Evolutionary conservation across 345 rosid species (phyloP).

Genomic region (Arabidopsis thaliana): DNA sequence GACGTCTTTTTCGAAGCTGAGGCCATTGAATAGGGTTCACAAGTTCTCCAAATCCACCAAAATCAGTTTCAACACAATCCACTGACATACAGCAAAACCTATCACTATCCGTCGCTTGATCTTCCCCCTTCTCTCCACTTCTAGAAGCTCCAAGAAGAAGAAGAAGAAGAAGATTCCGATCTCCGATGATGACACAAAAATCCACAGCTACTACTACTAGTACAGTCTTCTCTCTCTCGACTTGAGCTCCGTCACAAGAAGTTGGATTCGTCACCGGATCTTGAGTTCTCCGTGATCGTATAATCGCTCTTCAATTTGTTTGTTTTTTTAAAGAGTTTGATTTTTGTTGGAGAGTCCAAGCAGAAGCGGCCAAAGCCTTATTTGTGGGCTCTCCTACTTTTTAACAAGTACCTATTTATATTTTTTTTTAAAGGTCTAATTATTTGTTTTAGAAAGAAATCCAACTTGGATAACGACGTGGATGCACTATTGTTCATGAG

Average conservation of each 20-base stretch:
- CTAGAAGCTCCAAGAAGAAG: conserved; percentile 17
- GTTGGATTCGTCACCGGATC: conserved; percentile 30
- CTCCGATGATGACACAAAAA: conserved; percentile 24
- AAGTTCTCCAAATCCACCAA: conserved; percentile 83
- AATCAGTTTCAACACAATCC: conserved; percentile 65
- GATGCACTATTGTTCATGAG: conserved; percentile 22
- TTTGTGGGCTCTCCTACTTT: conserved; percentile 35
- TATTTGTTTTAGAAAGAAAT: neutral
- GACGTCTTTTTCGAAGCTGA: conserved; percentile 86
- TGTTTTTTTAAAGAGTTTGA: neutral
- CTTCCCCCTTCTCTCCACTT: conserved; percentile 36
- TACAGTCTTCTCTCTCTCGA: conserved; percentile 1
- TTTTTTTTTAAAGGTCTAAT: neutral
- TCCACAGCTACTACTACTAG: neutral
- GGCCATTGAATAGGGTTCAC: conserved; percentile 96
- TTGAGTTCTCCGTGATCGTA: conserved; percentile 22
- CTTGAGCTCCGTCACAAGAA: conserved; percentile 4
- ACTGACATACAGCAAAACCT: conserved; percentile 92
- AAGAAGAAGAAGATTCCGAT: conserved; percentile 20
- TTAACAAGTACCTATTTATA: neutral
- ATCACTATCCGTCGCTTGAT: conserved; percentile 44
- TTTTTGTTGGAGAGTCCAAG: conserved; percentile 35
- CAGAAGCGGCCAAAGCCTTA: conserved; percentile 17
- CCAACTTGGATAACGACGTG: conserved; percentile 43
- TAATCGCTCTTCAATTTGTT: neutral